A percentile compares a stretch with the other conserved stretches of the same genome.
phyloP scores from a whole-genome alignment of 148 eudicot genomes.

The Rhododendron ferrugineum region DNA sequence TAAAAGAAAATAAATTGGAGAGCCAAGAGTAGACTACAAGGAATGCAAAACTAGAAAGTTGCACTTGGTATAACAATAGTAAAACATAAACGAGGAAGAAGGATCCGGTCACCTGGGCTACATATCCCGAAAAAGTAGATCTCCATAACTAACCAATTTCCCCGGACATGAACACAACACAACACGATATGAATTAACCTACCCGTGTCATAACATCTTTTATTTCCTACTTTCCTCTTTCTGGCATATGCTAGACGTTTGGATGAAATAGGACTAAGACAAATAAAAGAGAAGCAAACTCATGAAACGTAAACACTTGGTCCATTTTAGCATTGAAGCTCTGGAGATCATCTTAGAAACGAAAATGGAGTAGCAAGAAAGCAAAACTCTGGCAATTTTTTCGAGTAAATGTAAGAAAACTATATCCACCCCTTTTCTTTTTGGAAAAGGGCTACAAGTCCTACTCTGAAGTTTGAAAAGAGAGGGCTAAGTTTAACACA shows the following conservation, averaged over 20 bases:
- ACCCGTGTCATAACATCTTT: neutral
- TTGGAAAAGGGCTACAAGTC: neutral
- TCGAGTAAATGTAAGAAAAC: neutral
- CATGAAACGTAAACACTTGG: neutral
- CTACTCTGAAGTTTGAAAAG: neutral
- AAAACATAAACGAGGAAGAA: neutral
- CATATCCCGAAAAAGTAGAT: neutral
- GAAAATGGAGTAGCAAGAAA: neutral
- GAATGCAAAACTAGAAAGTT: neutral
- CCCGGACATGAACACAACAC: neutral
- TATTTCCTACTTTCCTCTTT: neutral
- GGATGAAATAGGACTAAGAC: neutral
- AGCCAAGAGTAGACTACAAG: neutral
- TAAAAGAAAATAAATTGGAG: neutral
- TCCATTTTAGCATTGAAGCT: neutral
- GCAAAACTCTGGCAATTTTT: neutral
- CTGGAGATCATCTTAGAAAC: neutral
- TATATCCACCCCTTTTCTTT: too few species aligned
- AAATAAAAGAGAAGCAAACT: neutral
- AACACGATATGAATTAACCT: neutral
- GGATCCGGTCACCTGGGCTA: neutral
- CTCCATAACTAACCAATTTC: neutral
- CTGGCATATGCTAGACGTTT: neutral
- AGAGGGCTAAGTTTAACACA: neutral
- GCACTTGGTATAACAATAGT: neutral